A percentile compares a stretch with the other conserved stretches of the same genome.
Conservation (phyloP, 116 monocot species). For the Posidonia oceanica region DNA sequence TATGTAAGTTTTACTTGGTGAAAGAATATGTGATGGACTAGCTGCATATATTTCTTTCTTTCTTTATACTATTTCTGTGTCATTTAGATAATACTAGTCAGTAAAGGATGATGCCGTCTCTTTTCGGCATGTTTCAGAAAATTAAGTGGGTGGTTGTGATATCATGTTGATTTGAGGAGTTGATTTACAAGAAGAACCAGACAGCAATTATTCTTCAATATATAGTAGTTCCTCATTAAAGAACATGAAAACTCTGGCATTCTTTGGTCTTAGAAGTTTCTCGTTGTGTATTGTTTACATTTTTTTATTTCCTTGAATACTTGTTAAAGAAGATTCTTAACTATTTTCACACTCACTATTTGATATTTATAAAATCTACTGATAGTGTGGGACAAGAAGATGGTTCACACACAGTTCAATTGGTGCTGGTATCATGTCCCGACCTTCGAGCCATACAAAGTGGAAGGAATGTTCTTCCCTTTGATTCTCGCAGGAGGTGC, state of each 20-base stretch:
- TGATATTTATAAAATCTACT: background rate
- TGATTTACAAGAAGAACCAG: too few species aligned
- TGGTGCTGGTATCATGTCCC: constrained; percentile 97
- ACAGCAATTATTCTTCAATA: too few species aligned
- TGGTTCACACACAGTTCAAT: constrained; percentile 88
- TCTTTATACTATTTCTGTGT: too few species aligned
- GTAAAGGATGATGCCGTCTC: too few species aligned
- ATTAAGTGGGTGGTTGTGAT: too few species aligned
- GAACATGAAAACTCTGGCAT: too few species aligned
- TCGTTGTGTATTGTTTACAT: background rate
- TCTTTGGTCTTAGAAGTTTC: background rate
- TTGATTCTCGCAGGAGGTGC: constrained; percentile 58
- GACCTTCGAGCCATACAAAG: constrained; percentile 79
- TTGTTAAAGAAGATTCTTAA: background rate
- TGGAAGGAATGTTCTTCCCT: constrained; percentile 67
- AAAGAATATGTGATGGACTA: too few species aligned
- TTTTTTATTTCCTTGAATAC: background rate
- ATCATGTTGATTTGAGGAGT: too few species aligned
- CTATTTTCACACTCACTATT: background rate
- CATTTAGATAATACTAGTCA: too few species aligned
- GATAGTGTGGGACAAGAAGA: constrained; percentile 99
- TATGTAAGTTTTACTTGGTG: constrained; percentile 45
- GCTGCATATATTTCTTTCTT: too few species aligned
- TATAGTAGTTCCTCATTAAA: too few species aligned
- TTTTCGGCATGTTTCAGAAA: too few species aligned